Conservation (phyloP, 306 rosid genomes). For the Neltuma alba region DNA sequence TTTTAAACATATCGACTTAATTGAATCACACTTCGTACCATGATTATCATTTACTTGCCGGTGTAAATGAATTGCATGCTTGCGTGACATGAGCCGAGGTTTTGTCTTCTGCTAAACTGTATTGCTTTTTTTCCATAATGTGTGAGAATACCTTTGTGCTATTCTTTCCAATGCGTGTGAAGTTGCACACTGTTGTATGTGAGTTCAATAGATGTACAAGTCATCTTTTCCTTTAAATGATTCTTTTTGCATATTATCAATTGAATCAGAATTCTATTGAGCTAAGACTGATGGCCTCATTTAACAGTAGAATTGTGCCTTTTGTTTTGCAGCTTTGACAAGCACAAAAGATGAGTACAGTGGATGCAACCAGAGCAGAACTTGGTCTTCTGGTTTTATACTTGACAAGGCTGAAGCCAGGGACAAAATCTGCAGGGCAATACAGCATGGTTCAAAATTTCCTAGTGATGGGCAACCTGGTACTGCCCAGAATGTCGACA, state of each 20-base stretch:
- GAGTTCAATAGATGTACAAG: background rate
- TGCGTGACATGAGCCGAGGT: background rate
- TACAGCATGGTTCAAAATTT: conserved; percentile 95
- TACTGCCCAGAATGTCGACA: conserved; percentile 89
- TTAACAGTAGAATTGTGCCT: conserved; percentile 16
- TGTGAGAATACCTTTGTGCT: conserved; percentile 16
- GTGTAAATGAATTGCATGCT: background rate
- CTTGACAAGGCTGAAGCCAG: too few species aligned
- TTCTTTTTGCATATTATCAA: background rate
- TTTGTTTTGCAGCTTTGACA: background rate
- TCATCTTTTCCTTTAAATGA: background rate
- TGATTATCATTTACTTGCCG: background rate
- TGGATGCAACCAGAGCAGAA: too few species aligned
- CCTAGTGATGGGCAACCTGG: conserved; percentile 93
- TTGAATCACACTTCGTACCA: background rate
- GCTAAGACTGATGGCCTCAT: background rate
- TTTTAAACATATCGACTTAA: background rate
- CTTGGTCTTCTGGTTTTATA: too few species aligned
- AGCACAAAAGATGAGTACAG: too few species aligned
- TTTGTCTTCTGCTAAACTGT: background rate
- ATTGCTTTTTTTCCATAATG: conserved; percentile 1
- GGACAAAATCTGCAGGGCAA: conserved; percentile 98
- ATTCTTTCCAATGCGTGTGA: background rate
- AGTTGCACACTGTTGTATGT: background rate
- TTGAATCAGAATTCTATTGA: background rate